These are phyloP conservation scores for Ceratobasidium sp. DNA, from an alignment of 1,284 basidiomycete species.

Conservation along the genomic window DNA sequence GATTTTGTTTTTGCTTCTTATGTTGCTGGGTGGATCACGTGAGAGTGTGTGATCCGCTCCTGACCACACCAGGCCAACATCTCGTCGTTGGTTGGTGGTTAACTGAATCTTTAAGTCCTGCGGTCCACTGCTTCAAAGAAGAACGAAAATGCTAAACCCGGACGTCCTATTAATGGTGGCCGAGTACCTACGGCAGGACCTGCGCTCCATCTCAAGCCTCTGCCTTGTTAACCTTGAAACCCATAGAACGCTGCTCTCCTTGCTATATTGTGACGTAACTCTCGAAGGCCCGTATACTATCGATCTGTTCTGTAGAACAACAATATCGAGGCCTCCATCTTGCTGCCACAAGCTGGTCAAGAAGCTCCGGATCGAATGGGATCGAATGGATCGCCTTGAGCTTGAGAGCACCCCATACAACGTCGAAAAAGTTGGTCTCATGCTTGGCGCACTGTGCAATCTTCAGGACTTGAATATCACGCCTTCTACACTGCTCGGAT, in stretches of 20 bases:
- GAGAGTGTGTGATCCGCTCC: background rate
- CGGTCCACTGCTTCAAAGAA: background rate
- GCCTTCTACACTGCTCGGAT: slow-evolving; percentile 8
- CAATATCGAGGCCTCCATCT: background rate
- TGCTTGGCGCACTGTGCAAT: background rate
- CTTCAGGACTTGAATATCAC: background rate
- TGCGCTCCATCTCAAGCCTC: background rate
- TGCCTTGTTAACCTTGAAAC: background rate
- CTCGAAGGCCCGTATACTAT: background rate
- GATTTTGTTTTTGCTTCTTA: background rate
- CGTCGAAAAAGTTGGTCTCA: background rate
- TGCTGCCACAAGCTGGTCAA: slow-evolving; percentile 5
- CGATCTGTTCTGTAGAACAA: background rate
- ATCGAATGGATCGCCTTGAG: background rate
- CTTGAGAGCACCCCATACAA: background rate
- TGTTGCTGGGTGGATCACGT: background rate
- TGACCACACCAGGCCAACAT: background rate
- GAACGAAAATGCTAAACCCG: background rate
- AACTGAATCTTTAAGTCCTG: background rate
- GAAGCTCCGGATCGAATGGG: background rate
- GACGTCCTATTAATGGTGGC: background rate
- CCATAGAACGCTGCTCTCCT: background rate
- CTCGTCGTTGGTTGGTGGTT: background rate
- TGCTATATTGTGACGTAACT: background rate
- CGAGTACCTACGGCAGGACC: background rate